These are phyloP conservation scores for Dictyostelium purpureum DNA, from an alignment of 78 protist genomes.

Conservation along the genomic window DNA sequence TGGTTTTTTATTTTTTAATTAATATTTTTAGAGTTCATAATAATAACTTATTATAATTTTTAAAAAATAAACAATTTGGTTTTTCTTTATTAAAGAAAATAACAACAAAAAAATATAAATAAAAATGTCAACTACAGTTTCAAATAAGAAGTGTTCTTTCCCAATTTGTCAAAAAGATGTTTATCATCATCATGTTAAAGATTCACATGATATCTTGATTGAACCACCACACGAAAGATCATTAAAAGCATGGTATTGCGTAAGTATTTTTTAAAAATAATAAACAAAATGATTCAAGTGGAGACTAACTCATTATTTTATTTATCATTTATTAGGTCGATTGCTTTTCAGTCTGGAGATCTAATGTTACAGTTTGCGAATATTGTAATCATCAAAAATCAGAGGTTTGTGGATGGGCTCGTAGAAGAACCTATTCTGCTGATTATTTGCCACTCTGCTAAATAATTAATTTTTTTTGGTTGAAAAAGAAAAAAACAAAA, in stretches of 20 bases:
- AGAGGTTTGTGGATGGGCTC: not conserved
- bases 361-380: not conserved
- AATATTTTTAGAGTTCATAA: no score
- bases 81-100: no score
- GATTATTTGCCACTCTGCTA: not conserved
- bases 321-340: not conserved
- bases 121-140: not conserved
- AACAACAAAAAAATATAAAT: not conserved
- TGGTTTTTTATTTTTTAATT: no score
- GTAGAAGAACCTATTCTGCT: not conserved
- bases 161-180: not conserved
- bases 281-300: not conserved
- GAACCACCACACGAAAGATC: conserved; percentile 1
- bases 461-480: no score
- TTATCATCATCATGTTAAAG: not conserved
- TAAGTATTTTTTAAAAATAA: not conserved
- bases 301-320: not conserved
- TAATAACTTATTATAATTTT: no score
- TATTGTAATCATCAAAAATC: not conserved
- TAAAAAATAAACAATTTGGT: no score
- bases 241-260: conserved; percentile 4
- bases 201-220: not conserved
- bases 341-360: not conserved
- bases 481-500: no score
- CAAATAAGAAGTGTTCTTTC: conserved; percentile 3